Evolutionary conservation across 2,329 filamentous ascomycete species (phyloP).

Genomic region (Monilinia vaccinii-corymbosi): DNA sequence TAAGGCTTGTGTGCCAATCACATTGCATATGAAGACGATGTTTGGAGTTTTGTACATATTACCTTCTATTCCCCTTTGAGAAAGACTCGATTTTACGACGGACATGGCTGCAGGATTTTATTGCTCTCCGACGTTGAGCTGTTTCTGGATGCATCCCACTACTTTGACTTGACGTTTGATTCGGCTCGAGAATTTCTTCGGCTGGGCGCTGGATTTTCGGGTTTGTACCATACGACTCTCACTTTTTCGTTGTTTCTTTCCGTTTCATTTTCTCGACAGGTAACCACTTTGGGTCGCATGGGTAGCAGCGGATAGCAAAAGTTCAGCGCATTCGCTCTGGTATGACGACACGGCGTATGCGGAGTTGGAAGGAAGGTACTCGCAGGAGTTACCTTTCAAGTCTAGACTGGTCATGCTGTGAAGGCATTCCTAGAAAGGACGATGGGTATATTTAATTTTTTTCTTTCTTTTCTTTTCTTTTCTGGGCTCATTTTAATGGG

Average conservation of each 20-base stretch:
- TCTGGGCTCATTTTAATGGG: conserved; percentile 18
- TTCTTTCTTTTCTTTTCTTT: conserved; percentile 10
- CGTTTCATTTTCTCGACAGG: conserved; percentile 15
- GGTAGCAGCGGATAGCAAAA: conserved; percentile 27
- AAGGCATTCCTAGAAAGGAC: conserved; percentile 25
- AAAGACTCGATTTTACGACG: conserved; percentile 23
- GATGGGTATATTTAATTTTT: conserved; percentile 24
- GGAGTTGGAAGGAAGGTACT: conserved; percentile 21
- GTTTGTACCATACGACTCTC: conserved; percentile 31
- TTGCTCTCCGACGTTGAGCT: conserved; percentile 17
- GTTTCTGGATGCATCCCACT: conserved; percentile 12
- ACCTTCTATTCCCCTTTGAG: conserved; percentile 23
- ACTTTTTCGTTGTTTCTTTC: conserved; percentile 16
- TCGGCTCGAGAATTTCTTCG: conserved; percentile 16
- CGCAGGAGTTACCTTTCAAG: conserved; percentile 22
- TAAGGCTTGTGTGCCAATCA: conserved; percentile 19
- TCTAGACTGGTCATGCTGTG: conserved; percentile 23
- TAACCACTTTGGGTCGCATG: conserved; percentile 22
- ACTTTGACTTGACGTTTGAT: conserved; percentile 14
- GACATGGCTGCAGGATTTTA: conserved; percentile 15
- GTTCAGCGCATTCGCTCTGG: conserved; percentile 28
- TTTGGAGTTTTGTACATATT: conserved; percentile 30
- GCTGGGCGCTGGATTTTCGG: conserved; percentile 18
- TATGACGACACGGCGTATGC: conserved; percentile 27
- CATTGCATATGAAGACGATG: conserved; percentile 12